Percentiles rank a stretch among this genome's conserved stretches.
Evolutionary conservation across 495 filamentous ascomycete genomes (phyloP).

Genomic region (Hyaloscypha hepaticicola): DNA sequence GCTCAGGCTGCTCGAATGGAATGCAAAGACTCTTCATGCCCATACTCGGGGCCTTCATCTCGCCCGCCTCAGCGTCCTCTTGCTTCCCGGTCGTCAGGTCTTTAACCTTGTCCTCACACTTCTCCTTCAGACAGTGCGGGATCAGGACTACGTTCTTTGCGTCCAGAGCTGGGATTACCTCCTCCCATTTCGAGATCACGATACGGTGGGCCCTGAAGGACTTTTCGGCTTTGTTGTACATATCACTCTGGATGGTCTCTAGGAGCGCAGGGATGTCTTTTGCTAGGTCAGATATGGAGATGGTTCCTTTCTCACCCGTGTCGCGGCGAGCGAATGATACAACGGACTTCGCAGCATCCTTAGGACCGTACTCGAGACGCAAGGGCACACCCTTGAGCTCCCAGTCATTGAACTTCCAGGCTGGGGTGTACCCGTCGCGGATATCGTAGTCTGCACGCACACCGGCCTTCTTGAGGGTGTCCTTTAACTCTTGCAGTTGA

Average conservation of each 20-base stretch:
- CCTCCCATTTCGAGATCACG: constrained; percentile 79
- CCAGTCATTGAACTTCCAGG: constrained; percentile 98
- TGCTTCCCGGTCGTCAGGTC: constrained; percentile 73
- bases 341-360: constrained; percentile 80
- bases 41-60: constrained; percentile 85
- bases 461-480: constrained; percentile 61
- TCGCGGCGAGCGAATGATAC: constrained; percentile 86
- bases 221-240: constrained; percentile 79
- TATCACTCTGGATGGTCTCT: constrained; percentile 81
- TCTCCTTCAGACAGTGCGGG: constrained; percentile 74
- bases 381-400: constrained; percentile 92
- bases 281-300: constrained; percentile 68
- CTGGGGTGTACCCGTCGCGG: constrained; percentile 85
- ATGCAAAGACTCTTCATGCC: constrained; percentile 97
- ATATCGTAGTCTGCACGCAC: constrained; percentile 72
- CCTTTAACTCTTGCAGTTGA: constrained; percentile 65
- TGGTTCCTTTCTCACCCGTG: constrained; percentile 73
- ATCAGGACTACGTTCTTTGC: constrained; percentile 88
- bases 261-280: constrained; percentile 74
- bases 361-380: constrained; percentile 92
- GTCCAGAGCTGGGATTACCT: constrained; percentile 84
- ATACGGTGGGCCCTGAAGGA: constrained; percentile 76
- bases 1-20: constrained; percentile 88
- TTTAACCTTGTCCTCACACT: constrained; percentile 94
- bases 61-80: constrained; percentile 66